These are phyloP conservation scores for Fusarium sambucinum DNA, from an alignment of 2,329 filamentous ascomycete genomes.

Conservation along the genomic window DNA sequence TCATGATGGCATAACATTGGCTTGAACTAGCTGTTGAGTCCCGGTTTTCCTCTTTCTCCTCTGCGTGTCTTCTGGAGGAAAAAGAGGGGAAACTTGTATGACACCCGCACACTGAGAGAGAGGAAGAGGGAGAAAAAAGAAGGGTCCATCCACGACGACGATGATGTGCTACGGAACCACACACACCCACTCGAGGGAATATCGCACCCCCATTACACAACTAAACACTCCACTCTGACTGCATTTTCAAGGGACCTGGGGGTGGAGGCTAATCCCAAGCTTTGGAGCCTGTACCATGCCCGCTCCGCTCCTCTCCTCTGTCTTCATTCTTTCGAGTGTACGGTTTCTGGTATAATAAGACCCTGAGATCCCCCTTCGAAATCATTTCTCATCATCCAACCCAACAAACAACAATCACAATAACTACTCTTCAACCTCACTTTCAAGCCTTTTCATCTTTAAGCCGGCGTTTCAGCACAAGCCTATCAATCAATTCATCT, in stretches of 20 bases:
- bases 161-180: constrained; percentile 28
- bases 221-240: constrained; percentile 23
- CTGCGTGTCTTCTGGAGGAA: neutral
- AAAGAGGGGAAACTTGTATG: constrained; percentile 1
- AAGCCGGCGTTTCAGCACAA: constrained; percentile 9
- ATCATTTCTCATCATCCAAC: constrained; percentile 6
- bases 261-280: constrained; percentile 32
- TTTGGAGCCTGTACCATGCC: constrained; percentile 23
- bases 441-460: neutral
- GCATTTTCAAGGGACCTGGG: constrained; percentile 42
- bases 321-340: constrained; percentile 4
- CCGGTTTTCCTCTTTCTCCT: constrained; percentile 16
- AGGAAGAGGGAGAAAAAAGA: constrained; percentile 19
- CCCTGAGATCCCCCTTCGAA: constrained; percentile 23
- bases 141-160: constrained; percentile 42
- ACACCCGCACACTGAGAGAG: constrained; percentile 2
- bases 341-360: constrained; percentile 45
- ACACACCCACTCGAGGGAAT: constrained; percentile 11
- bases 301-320: constrained; percentile 32
- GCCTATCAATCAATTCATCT: neutral
- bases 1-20: constrained; percentile 37
- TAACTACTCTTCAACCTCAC: constrained; percentile 18
- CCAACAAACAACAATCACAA: constrained; percentile 21
- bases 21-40: constrained; percentile 27
- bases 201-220: constrained; percentile 30